phyloP scores from a whole-genome alignment of 371 early-diverging fungal genomes.

The Rhizopus sp. region DNA sequence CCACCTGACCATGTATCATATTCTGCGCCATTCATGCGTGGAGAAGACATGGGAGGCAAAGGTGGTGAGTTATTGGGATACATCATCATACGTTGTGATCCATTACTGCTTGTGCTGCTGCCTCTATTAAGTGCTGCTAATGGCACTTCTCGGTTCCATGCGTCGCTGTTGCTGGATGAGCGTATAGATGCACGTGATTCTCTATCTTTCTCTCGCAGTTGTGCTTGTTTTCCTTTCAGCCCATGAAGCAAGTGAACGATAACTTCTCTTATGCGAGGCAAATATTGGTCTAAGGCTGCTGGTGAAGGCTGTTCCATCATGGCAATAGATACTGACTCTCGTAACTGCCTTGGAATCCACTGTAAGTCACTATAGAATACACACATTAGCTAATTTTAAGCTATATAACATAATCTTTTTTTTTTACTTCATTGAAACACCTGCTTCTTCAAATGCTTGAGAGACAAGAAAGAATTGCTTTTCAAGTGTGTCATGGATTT shows the following conservation, averaged over 20 bases:
- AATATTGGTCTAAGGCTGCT: slow-evolving; percentile 51
- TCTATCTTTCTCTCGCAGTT: slow-evolving; percentile 44
- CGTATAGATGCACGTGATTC: slow-evolving; percentile 23
- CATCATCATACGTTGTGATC: slow-evolving; percentile 27
- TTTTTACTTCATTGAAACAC: slow-evolving; percentile 56
- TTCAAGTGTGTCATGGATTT: slow-evolving; percentile 58
- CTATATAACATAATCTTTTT: background rate
- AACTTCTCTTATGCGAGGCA: slow-evolving; percentile 64
- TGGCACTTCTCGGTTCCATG: slow-evolving; percentile 45
- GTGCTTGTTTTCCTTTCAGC: slow-evolving; percentile 59
- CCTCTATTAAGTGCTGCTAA: slow-evolving; percentile 38
- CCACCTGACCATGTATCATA: slow-evolving; percentile 44
- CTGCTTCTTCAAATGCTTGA: slow-evolving; percentile 58
- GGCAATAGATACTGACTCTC: slow-evolving; percentile 54
- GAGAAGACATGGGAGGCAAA: slow-evolving; percentile 15
- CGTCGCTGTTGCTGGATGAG: slow-evolving; percentile 19
- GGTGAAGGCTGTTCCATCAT: slow-evolving; percentile 61
- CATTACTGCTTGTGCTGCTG: slow-evolving; percentile 7
- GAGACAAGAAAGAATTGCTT: slow-evolving; percentile 59
- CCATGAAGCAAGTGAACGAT: slow-evolving; percentile 67
- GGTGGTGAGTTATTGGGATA: slow-evolving; percentile 20
- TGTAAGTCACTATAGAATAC: slow-evolving; percentile 48
- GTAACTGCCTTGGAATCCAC: slow-evolving; percentile 59
- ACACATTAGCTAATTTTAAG: background rate
- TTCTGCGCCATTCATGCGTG: slow-evolving; percentile 30